Conservation (phyloP, 441 rosid genomes). For the Pelargonium cotyledonis region DNA sequence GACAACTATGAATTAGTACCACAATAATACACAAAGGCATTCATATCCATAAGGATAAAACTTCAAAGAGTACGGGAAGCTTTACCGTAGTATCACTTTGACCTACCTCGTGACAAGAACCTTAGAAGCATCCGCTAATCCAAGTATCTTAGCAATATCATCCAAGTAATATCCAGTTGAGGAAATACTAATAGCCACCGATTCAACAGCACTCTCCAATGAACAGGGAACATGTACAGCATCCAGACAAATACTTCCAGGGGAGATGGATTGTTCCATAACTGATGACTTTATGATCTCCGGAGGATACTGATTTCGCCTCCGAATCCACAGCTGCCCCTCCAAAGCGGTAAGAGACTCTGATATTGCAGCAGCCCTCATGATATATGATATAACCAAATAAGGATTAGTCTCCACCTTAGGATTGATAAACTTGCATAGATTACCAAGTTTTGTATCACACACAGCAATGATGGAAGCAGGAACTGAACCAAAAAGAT, state of each 20-base stretch:
- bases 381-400: slow-evolving; percentile 47
- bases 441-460: slow-evolving; percentile 55
- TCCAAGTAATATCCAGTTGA: slow-evolving; percentile 63
- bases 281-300: slow-evolving; percentile 37
- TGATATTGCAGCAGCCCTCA: slow-evolving; percentile 61
- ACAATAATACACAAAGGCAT: slow-evolving; percentile 1
- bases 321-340: slow-evolving; percentile 46
- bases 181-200: slow-evolving; percentile 39
- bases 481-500: slow-evolving; percentile 59
- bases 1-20: slow-evolving; percentile 21
- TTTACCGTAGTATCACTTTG: slow-evolving; percentile 8
- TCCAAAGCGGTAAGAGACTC: slow-evolving; percentile 39
- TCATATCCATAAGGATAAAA: slow-evolving; percentile 11
- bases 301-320: slow-evolving; percentile 48
- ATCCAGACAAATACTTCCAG: slow-evolving; percentile 25
- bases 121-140: slow-evolving; percentile 52
- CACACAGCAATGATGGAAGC: slow-evolving; percentile 65
- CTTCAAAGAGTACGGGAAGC: neutral
- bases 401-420: slow-evolving; percentile 57
- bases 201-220: slow-evolving; percentile 38
- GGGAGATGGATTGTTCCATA: slow-evolving; percentile 33
- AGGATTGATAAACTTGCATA: slow-evolving; percentile 65
- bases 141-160: slow-evolving; percentile 56
- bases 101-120: slow-evolving; percentile 74
- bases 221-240: slow-evolving; percentile 54